phyloP scores from a whole-genome alignment of 2,329 filamentous ascomycete species.

The Ambrosiella xylebori region DNA sequence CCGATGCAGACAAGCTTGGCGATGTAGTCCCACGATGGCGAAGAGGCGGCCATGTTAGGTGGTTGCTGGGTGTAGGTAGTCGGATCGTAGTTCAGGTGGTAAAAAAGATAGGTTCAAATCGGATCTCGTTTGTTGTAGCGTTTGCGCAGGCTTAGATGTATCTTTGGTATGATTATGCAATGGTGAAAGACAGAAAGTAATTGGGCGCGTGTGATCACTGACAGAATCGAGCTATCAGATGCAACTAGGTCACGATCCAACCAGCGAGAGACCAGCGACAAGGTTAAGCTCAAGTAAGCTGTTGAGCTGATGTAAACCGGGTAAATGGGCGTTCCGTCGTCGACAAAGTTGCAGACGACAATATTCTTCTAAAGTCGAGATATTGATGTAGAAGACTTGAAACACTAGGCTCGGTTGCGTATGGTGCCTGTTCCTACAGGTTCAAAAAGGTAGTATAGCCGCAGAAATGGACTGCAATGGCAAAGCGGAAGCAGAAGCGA shows the following conservation, averaged over 20 bases:
- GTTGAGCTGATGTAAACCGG: too few relatives aligned
- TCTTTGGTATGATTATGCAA: too few relatives aligned
- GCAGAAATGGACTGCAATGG: constrained; percentile 2
- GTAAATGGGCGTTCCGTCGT: too few relatives aligned
- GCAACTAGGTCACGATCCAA: too few relatives aligned
- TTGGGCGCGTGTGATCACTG: too few relatives aligned
- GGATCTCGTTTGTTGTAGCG: not conserved
- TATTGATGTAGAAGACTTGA: not conserved
- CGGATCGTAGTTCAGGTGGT: not conserved
- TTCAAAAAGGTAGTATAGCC: not conserved
- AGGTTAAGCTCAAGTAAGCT: too few relatives aligned
- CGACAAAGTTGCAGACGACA: too few relatives aligned
- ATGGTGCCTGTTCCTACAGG: not conserved
- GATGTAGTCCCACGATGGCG: constrained; percentile 88
- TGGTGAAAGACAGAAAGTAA: too few relatives aligned
- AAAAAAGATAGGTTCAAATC: not conserved
- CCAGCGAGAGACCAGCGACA: too few relatives aligned
- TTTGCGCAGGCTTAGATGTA: not conserved
- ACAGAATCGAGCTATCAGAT: too few relatives aligned
- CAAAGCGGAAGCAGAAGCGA: constrained; percentile 8
- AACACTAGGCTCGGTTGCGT: not conserved
- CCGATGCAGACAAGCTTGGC: constrained; percentile 97
- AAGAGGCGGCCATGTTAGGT: constrained; percentile 19
- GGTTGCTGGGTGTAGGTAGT: not conserved
- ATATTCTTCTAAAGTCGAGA: not conserved